phyloP scores from a whole-genome alignment of 2,329 filamentous ascomycete species.

The Calonectria pteridis region DNA sequence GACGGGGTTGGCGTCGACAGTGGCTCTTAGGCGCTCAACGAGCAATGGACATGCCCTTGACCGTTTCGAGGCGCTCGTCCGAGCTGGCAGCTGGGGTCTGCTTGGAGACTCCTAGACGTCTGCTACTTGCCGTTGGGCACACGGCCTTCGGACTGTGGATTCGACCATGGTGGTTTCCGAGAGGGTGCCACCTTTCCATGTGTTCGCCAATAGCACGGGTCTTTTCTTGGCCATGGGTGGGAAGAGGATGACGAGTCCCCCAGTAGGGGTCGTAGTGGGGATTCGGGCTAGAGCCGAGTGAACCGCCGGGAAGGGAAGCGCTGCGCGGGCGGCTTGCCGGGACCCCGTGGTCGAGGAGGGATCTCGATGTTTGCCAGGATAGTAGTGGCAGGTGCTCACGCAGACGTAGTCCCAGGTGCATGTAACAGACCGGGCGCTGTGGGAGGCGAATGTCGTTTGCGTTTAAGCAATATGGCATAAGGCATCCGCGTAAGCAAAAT shows the following conservation, averaged over 20 bases:
- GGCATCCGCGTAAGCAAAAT: neutral
- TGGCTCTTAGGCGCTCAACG: conserved; percentile 33
- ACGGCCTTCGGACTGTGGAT: conserved; percentile 40
- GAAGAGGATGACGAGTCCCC: conserved; percentile 49
- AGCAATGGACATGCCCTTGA: conserved; percentile 38
- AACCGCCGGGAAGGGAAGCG: conserved; percentile 50
- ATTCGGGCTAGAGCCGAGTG: conserved; percentile 55
- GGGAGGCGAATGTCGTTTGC: conserved; percentile 28
- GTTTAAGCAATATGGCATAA: conserved; percentile 24
- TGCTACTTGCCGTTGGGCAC: conserved; percentile 45
- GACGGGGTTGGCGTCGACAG: conserved; percentile 33
- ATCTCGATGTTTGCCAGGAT: conserved; percentile 46
- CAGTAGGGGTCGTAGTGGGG: conserved; percentile 49
- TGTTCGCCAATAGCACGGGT: conserved; percentile 51
- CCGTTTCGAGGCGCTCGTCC: conserved; percentile 47
- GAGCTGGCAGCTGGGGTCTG: conserved; percentile 41
- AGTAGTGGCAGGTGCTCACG: conserved; percentile 19
- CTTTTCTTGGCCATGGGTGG: conserved; percentile 48
- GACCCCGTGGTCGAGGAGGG: conserved; percentile 34
- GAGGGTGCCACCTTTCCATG: conserved; percentile 44
- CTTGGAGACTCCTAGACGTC: conserved; percentile 37
- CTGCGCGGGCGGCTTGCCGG: conserved; percentile 39
- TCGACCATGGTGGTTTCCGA: conserved; percentile 42
- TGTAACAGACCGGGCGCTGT: conserved; percentile 41
- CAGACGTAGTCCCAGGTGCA: conserved; percentile 23